Conservation (phyloP, 176 grass and related monocot species). For the Tillandsia leiboldiana region DNA sequence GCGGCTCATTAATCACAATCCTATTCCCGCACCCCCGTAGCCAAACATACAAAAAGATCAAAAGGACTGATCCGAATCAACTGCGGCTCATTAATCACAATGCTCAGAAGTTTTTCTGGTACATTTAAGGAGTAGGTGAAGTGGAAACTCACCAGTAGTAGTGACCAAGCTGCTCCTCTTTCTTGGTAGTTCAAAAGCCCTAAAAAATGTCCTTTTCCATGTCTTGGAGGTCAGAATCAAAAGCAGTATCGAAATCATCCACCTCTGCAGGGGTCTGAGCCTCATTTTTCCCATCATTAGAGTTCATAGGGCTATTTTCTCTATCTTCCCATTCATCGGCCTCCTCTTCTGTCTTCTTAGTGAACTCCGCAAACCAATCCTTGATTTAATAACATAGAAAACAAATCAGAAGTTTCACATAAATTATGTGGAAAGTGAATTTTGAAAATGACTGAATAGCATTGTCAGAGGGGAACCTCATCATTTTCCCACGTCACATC, state of each 20-base stretch:
- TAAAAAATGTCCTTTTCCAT: background rate
- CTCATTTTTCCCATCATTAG: slow-evolving; percentile 16
- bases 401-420: slow-evolving; percentile 1
- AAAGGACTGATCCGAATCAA: background rate
- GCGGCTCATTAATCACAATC: background rate
- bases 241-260: slow-evolving; percentile 31
- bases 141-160: background rate
- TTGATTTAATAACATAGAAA: slow-evolving; percentile 15
- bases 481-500: slow-evolving; percentile 7
- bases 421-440: background rate
- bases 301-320: background rate
- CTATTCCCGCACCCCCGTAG: background rate
- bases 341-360: slow-evolving; percentile 15
- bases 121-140: background rate
- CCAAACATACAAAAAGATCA: background rate
- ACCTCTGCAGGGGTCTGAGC: slow-evolving; percentile 21
- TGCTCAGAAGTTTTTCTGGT: background rate
- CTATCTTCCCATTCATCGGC: slow-evolving; percentile 18
- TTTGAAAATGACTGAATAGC: background rate
- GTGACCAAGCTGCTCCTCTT: background rate
- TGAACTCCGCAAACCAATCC: background rate
- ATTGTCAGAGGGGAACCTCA: slow-evolving; percentile 16
- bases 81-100: background rate
- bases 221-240: slow-evolving; percentile 33
- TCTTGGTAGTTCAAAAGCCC: background rate